Evolutionary conservation across 2,329 filamentous ascomycete species (phyloP).

Genomic region (Hawksworthiomyces lignivorus): DNA sequence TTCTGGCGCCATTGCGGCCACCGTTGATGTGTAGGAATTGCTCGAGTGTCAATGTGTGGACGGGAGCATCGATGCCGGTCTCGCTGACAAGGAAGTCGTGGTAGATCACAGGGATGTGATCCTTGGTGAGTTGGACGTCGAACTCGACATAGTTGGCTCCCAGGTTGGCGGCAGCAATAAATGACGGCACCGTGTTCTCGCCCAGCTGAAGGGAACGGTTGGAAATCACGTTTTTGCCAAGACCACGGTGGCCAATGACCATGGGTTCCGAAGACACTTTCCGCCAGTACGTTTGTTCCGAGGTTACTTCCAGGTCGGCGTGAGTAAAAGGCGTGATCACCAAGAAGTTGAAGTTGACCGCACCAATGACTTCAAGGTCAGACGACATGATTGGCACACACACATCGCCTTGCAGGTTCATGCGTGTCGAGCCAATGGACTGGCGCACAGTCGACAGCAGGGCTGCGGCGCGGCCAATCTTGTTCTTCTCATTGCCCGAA

Average conservation of each 20-base stretch:
- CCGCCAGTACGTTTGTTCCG: constrained; percentile 93
- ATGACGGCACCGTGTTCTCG: constrained; percentile 92
- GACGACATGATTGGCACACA: constrained; percentile 85
- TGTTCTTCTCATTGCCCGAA: constrained; percentile 77
- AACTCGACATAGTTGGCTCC: constrained; percentile 70
- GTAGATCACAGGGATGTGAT: constrained; percentile 96
- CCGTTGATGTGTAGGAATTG: constrained; percentile 87
- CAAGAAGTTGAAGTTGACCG: constrained; percentile 94
- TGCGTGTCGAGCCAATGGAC: constrained; percentile 74
- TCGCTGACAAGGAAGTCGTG: constrained; percentile 98
- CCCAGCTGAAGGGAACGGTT: constrained; percentile 87
- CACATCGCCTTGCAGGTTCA: constrained; percentile 85
- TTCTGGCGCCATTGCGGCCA: constrained; percentile 30
- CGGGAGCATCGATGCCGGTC: constrained; percentile 92
- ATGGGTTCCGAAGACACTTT: constrained; percentile 74
- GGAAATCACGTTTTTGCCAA: constrained; percentile 82
- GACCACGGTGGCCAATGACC: constrained; percentile 63
- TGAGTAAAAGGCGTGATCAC: constrained; percentile 92
- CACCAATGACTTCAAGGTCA: constrained; percentile 82
- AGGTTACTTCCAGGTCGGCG: constrained; percentile 86
- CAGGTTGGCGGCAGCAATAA: constrained; percentile 90
- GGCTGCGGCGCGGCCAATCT: constrained; percentile 84
- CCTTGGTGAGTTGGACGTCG: constrained; percentile 97
- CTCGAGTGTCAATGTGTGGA: constrained; percentile 89
- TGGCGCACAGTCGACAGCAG: constrained; percentile 81